Evolutionary conservation across 805 yeast species (phyloP).

Genomic region (Saccharomycopsis synnaedendra): DNA sequence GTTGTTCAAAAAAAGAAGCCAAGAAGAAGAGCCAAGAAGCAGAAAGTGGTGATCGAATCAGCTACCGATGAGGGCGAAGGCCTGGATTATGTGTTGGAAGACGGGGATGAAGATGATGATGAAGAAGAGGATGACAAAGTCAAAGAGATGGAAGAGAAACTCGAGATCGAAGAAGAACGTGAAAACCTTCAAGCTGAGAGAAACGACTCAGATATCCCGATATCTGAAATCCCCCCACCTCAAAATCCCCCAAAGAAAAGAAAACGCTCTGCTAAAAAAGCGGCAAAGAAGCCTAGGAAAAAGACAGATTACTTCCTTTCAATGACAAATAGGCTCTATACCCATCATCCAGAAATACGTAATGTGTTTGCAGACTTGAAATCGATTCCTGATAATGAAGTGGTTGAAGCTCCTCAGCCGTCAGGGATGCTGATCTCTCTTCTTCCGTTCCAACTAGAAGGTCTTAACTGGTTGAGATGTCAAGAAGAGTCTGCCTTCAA

Average conservation of each 20-base stretch:
- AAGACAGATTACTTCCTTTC: constrained; percentile 61
- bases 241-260: constrained; percentile 15
- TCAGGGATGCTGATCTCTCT: constrained; percentile 59
- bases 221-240: constrained; percentile 13
- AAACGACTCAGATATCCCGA: constrained; percentile 9
- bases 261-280: constrained; percentile 7
- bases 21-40: constrained; percentile 1
- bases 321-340: constrained; percentile 55
- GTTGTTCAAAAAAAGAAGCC: constrained; percentile 11
- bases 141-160: constrained; percentile 12
- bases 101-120: constrained; percentile 14
- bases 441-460: constrained; percentile 89
- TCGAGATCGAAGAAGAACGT: constrained; percentile 15
- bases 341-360: constrained; percentile 67
- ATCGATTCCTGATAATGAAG: constrained; percentile 32
- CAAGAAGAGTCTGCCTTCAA: constrained; percentile 72
- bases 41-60: not conserved
- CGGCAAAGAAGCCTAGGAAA: constrained; percentile 26
- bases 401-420: constrained; percentile 62
- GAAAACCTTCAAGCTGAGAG: constrained; percentile 28
- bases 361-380: constrained; percentile 60
- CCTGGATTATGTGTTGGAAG: not conserved
- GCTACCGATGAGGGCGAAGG: constrained; percentile 1
- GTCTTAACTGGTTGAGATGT: constrained; percentile 74
- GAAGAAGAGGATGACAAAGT: constrained; percentile 19